These are phyloP conservation scores for Fusarium longipes DNA, from an alignment of 2,329 filamentous ascomycete species.

Conservation along the genomic window DNA sequence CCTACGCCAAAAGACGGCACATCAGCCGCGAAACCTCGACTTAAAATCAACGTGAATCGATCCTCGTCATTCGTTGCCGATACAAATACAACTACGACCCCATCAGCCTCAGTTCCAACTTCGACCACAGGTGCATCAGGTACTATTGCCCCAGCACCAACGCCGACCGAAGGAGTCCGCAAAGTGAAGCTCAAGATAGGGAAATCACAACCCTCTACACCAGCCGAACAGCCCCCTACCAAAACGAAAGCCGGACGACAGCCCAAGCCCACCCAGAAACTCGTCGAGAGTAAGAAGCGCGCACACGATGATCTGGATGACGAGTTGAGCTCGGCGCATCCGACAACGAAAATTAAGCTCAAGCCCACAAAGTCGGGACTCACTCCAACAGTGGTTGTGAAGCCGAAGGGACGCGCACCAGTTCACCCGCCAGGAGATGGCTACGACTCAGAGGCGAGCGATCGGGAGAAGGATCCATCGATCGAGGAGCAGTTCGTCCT, in stretches of 20 bases:
- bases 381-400: constrained; percentile 60
- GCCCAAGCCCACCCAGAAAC: constrained; percentile 68
- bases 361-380: constrained; percentile 53
- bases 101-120: constrained; percentile 28
- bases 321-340: constrained; percentile 48
- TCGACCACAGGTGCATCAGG: constrained; percentile 7
- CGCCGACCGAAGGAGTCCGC: constrained; percentile 50
- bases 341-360: constrained; percentile 67
- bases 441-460: constrained; percentile 96
- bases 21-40: constrained; percentile 51
- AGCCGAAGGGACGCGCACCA: constrained; percentile 75
- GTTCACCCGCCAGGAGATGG: constrained; percentile 82
- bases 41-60: constrained; percentile 55
- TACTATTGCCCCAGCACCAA: constrained; percentile 20
- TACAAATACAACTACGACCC: constrained; percentile 32
- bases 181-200: constrained; percentile 58
- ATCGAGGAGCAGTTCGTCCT: constrained; percentile 92
- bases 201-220: constrained; percentile 54
- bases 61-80: constrained; percentile 52
- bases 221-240: constrained; percentile 49
- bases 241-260: constrained; percentile 71
- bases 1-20: constrained; percentile 42
- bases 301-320: constrained; percentile 67
- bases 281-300: constrained; percentile 70
- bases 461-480: constrained; percentile 85